Evolutionary conservation across 164 flowering plant genomes (phyloP).

Genomic region (Sextonia rubra): DNA sequence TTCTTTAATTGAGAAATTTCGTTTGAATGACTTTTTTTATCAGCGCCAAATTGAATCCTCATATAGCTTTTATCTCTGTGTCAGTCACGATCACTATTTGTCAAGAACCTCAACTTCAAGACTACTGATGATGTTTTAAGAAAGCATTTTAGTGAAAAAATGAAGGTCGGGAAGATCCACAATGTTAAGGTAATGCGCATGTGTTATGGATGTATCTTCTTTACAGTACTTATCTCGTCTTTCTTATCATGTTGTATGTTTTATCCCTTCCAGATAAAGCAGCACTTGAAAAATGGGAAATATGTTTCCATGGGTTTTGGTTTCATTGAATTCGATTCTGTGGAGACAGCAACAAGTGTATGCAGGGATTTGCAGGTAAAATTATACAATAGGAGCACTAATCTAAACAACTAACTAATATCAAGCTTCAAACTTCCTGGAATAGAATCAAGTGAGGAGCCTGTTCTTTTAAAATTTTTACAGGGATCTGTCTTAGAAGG

Average conservation of each 20-base stretch:
- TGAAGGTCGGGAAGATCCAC: slow-evolving; percentile 60
- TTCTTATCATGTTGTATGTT: slow-evolving; percentile 7
- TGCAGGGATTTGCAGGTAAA: slow-evolving; percentile 85
- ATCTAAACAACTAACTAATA: background rate
- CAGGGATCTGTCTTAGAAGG: slow-evolving; percentile 94
- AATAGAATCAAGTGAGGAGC: background rate
- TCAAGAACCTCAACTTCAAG: slow-evolving; percentile 88
- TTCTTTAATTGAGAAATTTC: no score
- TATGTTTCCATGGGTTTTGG: slow-evolving; percentile 90
- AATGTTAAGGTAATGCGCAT: slow-evolving; percentile 66
- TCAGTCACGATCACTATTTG: slow-evolving; percentile 83
- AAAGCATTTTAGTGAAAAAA: slow-evolving; percentile 57
- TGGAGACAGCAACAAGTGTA: slow-evolving; percentile 65
- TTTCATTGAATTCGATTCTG: slow-evolving; percentile 83
- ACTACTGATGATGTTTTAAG: slow-evolving; percentile 69
- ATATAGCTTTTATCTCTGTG: slow-evolving; percentile 7
- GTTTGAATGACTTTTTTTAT: background rate
- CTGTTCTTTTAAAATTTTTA: slow-evolving; percentile 8
- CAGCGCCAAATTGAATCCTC: slow-evolving; percentile 4
- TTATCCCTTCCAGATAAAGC: slow-evolving; percentile 51
- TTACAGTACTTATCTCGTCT: background rate
- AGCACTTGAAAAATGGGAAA: slow-evolving; percentile 85
- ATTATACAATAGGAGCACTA: background rate
- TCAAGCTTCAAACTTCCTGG: background rate
- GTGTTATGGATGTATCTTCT: background rate